These are phyloP conservation scores for Neurospora tetrasperma DNA, from an alignment of 495 filamentous ascomycete species.

Conservation along the genomic window DNA sequence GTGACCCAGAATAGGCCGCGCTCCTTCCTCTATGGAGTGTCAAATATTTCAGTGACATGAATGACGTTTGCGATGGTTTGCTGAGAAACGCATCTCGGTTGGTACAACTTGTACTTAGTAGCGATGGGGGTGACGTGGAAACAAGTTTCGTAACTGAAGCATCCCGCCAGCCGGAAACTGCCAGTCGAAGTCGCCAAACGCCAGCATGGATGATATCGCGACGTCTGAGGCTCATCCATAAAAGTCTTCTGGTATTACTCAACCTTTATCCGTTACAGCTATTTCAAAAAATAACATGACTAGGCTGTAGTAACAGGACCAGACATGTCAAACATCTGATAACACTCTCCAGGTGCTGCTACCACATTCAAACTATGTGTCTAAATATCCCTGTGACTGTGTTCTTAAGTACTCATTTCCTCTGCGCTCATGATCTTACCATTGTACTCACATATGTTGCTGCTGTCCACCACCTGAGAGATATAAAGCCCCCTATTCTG, in stretches of 20 bases:
- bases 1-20: not conserved
- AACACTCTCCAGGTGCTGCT: too few relatives aligned
- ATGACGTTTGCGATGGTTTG: not conserved
- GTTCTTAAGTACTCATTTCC: not conserved
- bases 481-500: not conserved
- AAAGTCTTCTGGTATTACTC: not conserved
- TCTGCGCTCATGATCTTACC: not conserved
- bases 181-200: not conserved
- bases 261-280: not conserved
- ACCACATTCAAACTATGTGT: too few relatives aligned
- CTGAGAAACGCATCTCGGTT: not conserved
- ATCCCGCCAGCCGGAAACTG: not conserved
- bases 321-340: too few relatives aligned
- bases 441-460: not conserved
- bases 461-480: too few relatives aligned
- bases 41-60: not conserved
- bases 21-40: not conserved
- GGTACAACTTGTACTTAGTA: not conserved
- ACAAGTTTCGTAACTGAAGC: not conserved
- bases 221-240: not conserved
- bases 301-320: too few relatives aligned
- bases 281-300: too few relatives aligned
- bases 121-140: not conserved
- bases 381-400: too few relatives aligned
- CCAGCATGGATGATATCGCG: not conserved